Evolutionary conservation across 768 basidiomycete genomes (phyloP).

Genomic region (Hemileccinum rubropunctum): DNA sequence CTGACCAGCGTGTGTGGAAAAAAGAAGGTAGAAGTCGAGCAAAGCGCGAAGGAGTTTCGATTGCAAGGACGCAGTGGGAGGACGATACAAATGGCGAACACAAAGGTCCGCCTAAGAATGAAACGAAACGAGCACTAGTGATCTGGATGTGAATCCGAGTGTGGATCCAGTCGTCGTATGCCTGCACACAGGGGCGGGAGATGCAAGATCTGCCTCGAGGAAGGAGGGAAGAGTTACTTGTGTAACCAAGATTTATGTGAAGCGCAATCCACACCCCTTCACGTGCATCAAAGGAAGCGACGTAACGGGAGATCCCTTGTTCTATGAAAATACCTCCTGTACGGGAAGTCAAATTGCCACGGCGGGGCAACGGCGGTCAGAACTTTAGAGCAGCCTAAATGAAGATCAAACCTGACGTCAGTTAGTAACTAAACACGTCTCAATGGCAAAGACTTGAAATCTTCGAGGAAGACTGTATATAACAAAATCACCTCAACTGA

Average conservation of each 20-base stretch:
- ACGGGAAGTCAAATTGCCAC: conserved; percentile 1
- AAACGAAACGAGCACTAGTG: neutral
- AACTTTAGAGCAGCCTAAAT: neutral
- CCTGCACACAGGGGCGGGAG: conserved; percentile 21
- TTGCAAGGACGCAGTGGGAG: neutral
- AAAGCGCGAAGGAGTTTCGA: neutral
- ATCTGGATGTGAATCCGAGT: neutral
- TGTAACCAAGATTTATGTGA: conserved; percentile 24
- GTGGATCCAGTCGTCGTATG: conserved; percentile 21
- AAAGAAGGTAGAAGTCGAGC: neutral
- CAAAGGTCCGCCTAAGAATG: neutral
- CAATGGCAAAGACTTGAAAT: neutral
- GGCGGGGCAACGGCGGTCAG: neutral
- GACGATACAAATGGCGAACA: neutral
- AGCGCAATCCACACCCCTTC: conserved; percentile 6
- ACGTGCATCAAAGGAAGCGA: conserved; percentile 28
- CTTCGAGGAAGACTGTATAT: neutral
- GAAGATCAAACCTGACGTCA: neutral
- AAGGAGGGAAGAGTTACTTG: conserved; percentile 2
- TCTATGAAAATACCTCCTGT: conserved; percentile 16
- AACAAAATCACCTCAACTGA: neutral
- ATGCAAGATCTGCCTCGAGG: conserved; percentile 7
- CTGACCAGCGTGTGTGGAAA: neutral
- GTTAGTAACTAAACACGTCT: neutral
- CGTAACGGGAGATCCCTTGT: conserved; percentile 21